These are phyloP conservation scores for Domatiomyces catenatus DNA, from an alignment of 2,329 filamentous ascomycete species.

Conservation along the genomic window DNA sequence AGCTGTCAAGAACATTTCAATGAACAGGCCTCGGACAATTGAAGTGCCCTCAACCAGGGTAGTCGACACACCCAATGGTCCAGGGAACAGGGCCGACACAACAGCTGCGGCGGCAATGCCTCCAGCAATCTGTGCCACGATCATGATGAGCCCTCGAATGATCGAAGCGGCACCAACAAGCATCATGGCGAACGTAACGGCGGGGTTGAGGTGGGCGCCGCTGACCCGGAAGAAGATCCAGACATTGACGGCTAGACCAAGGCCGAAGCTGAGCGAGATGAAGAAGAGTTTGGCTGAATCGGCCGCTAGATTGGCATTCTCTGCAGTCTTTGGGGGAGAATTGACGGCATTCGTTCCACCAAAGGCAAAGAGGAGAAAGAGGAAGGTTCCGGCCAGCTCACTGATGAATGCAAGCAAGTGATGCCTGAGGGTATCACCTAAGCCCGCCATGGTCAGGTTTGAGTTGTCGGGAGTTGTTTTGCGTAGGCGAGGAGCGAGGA, in stretches of 20 bases:
- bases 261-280: constrained; percentile 30
- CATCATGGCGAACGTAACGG: constrained; percentile 40
- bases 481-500: background rate
- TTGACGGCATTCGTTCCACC: constrained; percentile 33
- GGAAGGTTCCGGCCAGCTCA: constrained; percentile 38
- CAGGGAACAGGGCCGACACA: constrained; percentile 42
- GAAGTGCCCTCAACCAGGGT: constrained; percentile 36
- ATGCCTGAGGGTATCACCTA: constrained; percentile 34
- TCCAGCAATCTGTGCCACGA: constrained; percentile 42
- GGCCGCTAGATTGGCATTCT: constrained; percentile 4
- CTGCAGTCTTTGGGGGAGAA: constrained; percentile 13
- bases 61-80: constrained; percentile 40
- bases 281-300: constrained; percentile 20
- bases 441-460: background rate
- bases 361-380: constrained; percentile 36
- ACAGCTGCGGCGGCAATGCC: constrained; percentile 46
- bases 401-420: constrained; percentile 31
- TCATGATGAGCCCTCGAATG: constrained; percentile 36
- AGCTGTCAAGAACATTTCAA: constrained; percentile 51
- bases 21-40: constrained; percentile 44
- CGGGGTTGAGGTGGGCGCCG: constrained; percentile 37
- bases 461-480: background rate
- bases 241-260: constrained; percentile 35
- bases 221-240: constrained; percentile 40
- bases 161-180: constrained; percentile 41